Evolutionary conservation across 257 asterid species (phyloP).

Genomic region (Nicotiana benthamiana): DNA sequence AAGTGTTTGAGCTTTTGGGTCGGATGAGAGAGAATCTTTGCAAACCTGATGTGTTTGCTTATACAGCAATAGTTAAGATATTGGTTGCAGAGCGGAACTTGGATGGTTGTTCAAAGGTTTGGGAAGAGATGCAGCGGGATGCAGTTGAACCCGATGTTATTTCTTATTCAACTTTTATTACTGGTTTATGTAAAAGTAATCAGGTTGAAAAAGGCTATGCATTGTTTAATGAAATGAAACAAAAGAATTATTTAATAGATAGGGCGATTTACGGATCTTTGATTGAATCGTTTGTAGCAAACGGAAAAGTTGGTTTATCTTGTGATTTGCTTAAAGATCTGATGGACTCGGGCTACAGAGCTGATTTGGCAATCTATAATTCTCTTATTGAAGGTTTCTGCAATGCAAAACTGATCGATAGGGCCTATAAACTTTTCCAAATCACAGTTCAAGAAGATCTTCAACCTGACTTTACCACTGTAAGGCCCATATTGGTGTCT

Average conservation of each 20-base stretch:
- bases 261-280: slow-evolving; percentile 79
- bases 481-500: slow-evolving; percentile 56
- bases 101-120: slow-evolving; percentile 69
- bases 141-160: slow-evolving; percentile 74
- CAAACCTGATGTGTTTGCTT: slow-evolving; percentile 97
- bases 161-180: slow-evolving; percentile 75
- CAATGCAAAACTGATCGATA: slow-evolving; percentile 43
- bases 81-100: slow-evolving; percentile 59
- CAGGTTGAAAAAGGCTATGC: slow-evolving; percentile 49
- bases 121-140: slow-evolving; percentile 82
- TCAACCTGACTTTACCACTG: slow-evolving; percentile 64
- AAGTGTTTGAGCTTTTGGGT: slow-evolving; percentile 49
- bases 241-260: slow-evolving; percentile 57
- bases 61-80: slow-evolving; percentile 83
- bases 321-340: slow-evolving; percentile 81
- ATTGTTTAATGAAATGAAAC: slow-evolving; percentile 83
- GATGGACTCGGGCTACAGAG: slow-evolving; percentile 82
- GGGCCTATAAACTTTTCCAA: slow-evolving; percentile 76
- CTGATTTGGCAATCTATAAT: slow-evolving; percentile 71
- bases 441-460: slow-evolving; percentile 69
- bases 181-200: slow-evolving; percentile 58
- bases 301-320: slow-evolving; percentile 66
- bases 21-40: slow-evolving; percentile 71
- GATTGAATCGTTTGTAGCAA: slow-evolving; percentile 73
- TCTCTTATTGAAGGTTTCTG: slow-evolving; percentile 82